These are phyloP conservation scores for Gymnopus androsaceus DNA, from an alignment of 1,284 basidiomycete genomes.

Conservation along the genomic window DNA sequence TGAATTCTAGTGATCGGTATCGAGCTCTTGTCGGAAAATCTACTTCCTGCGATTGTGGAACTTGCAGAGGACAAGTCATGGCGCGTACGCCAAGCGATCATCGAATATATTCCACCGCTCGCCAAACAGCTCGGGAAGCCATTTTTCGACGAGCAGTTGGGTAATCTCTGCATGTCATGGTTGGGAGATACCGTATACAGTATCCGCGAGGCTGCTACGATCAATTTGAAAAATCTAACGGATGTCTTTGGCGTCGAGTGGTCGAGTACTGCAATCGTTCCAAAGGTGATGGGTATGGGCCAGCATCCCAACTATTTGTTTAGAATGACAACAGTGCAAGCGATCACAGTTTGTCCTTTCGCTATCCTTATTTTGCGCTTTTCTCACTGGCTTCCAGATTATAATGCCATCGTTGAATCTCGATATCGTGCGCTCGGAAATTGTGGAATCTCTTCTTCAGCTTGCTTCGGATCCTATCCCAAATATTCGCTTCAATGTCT, in stretches of 20 bases:
- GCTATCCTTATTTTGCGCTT: conserved; percentile 14
- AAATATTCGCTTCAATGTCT: conserved; percentile 99
- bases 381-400: conserved; percentile 54
- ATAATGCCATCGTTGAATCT: conserved; percentile 92
- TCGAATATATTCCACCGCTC: conserved; percentile 96
- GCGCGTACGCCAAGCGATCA: conserved; percentile 99
- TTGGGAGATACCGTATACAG: conserved; percentile 98
- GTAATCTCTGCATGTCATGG: conserved; percentile 99
- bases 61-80: conserved; percentile 99
- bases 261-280: conserved; percentile 93
- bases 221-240: conserved; percentile 96
- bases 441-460: conserved; percentile 84
- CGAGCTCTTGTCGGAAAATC: conserved; percentile 91
- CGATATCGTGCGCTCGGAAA: conserved; percentile 83
- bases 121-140: conserved; percentile 95
- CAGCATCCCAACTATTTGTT: conserved; percentile 97
- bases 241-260: conserved; percentile 99
- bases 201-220: conserved; percentile 96
- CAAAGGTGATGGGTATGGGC: conserved; percentile 98
- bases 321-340: conserved; percentile 99
- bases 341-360: conserved; percentile 79
- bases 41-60: conserved; percentile 97
- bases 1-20: conserved; percentile 86
- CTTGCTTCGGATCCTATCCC: conserved; percentile 93
- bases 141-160: conserved; percentile 98